phyloP scores from a whole-genome alignment of 352 stramenopile genomes.

The Phytophthora hibernalis region DNA sequence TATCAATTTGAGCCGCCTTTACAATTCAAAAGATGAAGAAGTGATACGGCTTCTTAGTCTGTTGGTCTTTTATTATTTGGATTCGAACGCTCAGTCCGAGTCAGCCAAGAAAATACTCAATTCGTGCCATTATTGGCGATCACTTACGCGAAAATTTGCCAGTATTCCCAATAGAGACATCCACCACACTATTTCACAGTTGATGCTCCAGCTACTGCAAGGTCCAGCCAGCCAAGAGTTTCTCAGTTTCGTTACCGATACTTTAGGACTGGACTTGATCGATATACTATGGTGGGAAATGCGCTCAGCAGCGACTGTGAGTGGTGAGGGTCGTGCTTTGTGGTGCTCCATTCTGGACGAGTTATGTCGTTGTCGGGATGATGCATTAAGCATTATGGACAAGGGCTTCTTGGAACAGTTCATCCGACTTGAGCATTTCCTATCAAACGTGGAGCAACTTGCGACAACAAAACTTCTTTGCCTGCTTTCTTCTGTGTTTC shows the following conservation, averaged over 20 bases:
- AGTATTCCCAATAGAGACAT: not conserved
- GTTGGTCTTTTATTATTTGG: not conserved
- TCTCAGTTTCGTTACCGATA: not conserved
- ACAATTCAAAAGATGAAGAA: not conserved
- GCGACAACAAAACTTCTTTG: not conserved
- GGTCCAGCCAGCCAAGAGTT: not conserved
- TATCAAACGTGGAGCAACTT: not conserved
- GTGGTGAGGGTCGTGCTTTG: not conserved
- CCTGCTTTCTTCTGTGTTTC: constrained; percentile 18
- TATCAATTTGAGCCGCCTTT: not conserved
- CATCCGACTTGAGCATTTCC: not conserved
- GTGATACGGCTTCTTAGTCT: not conserved
- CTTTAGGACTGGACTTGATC: constrained; percentile 19
- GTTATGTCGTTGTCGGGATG: constrained; percentile 11
- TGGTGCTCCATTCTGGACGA: constrained; percentile 27
- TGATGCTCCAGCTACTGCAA: constrained; percentile 20
- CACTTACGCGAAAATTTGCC: constrained; percentile 18
- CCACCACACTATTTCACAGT: not conserved
- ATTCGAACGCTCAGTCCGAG: not conserved
- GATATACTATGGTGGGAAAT: constrained; percentile 27
- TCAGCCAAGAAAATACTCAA: not conserved
- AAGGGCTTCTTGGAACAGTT: constrained; percentile 21
- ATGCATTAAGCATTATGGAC: constrained; percentile 22
- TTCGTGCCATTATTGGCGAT: constrained; percentile 20
- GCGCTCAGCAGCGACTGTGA: not conserved